These are phyloP conservation scores for Skeletonema grethae DNA, from an alignment of 108 stramenopile species.

Conservation along the genomic window DNA sequence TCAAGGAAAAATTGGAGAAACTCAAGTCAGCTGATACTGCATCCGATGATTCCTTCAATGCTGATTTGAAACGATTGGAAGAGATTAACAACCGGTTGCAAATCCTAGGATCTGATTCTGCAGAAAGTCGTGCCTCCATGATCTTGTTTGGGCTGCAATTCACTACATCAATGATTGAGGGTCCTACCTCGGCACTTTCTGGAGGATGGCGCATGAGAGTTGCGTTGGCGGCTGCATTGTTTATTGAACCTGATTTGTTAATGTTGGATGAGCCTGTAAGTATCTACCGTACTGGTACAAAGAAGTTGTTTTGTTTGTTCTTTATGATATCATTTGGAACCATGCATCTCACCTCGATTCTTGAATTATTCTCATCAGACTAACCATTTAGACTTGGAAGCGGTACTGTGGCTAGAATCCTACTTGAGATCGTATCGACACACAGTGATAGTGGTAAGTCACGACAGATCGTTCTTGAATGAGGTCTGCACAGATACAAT, in stretches of 20 bases:
- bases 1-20: slow-evolving; percentile 59
- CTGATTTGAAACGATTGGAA: slow-evolving; percentile 76
- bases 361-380: slow-evolving; percentile 29
- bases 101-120: slow-evolving; percentile 85
- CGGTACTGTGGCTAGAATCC: slow-evolving; percentile 95
- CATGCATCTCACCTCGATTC: slow-evolving; percentile 30
- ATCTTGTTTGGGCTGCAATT: slow-evolving; percentile 94
- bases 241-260: slow-evolving; percentile 80
- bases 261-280: slow-evolving; percentile 72
- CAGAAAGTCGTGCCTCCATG: slow-evolving; percentile 85
- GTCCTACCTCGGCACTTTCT: slow-evolving; percentile 82
- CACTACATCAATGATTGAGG: slow-evolving; percentile 85
- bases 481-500: slow-evolving; percentile 92
- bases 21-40: slow-evolving; percentile 24
- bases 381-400: slow-evolving; percentile 92
- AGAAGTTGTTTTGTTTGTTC: background rate
- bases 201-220: slow-evolving; percentile 99
- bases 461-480: slow-evolving; percentile 96
- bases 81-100: slow-evolving; percentile 91
- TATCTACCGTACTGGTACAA: background rate
- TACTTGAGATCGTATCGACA: slow-evolving; percentile 83
- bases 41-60: slow-evolving; percentile 57
- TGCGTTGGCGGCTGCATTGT: slow-evolving; percentile 94
- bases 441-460: slow-evolving; percentile 93
- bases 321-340: background rate